phyloP scores from a whole-genome alignment of 306 rosid species.

The Prunus davidiana region DNA sequence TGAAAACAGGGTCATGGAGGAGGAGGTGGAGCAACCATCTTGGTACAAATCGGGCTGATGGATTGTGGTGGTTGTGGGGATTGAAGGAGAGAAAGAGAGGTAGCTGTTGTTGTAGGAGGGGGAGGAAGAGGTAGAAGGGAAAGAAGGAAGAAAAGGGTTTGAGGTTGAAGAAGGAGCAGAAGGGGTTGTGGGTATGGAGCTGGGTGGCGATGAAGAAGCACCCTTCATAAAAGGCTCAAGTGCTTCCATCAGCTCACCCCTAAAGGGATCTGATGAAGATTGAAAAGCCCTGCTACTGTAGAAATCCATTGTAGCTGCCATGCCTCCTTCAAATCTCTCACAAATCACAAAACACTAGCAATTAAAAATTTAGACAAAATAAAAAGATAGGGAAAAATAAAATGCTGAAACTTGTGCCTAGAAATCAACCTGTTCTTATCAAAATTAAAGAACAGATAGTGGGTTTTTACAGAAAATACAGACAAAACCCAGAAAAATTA shows the following conservation, averaged over 20 bases:
- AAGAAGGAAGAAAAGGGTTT: slow-evolving; percentile 13
- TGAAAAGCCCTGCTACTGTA: slow-evolving; percentile 48
- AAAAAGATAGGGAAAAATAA: not conserved
- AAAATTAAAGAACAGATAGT: slow-evolving; percentile 62
- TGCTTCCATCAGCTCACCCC: slow-evolving; percentile 96
- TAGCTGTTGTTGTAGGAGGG: slow-evolving; percentile 11
- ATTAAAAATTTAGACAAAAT: not conserved
- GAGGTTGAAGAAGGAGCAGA: slow-evolving; percentile 20
- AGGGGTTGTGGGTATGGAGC: slow-evolving; percentile 1
- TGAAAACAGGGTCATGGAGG: slow-evolving; percentile 42
- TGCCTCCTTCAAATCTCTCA: slow-evolving; percentile 20
- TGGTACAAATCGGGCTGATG: slow-evolving; percentile 33
- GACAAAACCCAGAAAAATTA: not conserved
- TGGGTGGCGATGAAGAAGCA: slow-evolving; percentile 45
- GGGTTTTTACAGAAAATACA: not conserved
- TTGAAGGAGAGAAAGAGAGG: slow-evolving; percentile 17
- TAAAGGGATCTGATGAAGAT: slow-evolving; percentile 46
- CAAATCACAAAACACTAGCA: not conserved
- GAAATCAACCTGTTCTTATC: slow-evolving; percentile 52
- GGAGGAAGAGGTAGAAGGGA: slow-evolving; percentile 17
- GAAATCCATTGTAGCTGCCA: slow-evolving; percentile 79
- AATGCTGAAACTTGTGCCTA: not conserved
- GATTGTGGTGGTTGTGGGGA: slow-evolving; percentile 2
- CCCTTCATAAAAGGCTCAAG: slow-evolving; percentile 95
- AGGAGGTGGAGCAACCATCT: slow-evolving; percentile 34